Conservation (phyloP, 306 rosid species). For the Inga leiocalycina region DNA sequence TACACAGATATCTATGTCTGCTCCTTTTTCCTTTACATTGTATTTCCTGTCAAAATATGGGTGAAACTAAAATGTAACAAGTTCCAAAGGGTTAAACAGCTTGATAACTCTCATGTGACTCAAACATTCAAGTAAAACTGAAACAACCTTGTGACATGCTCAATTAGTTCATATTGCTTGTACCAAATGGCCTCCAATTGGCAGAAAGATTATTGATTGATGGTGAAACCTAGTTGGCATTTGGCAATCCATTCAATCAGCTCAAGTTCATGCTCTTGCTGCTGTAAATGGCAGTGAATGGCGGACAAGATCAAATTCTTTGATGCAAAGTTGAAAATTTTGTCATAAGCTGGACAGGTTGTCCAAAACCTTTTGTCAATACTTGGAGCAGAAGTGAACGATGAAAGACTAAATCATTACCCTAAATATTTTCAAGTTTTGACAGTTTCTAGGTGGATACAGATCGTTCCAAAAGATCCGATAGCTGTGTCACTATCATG, state of each 20-base stretch:
- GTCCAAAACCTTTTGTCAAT: not conserved
- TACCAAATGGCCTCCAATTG: not conserved
- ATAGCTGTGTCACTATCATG: not conserved
- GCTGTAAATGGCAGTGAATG: not conserved
- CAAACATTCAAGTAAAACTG: too few species aligned
- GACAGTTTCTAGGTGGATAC: not conserved
- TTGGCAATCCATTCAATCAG: not conserved
- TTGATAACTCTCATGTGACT: not conserved
- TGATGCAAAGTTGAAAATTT: not conserved
- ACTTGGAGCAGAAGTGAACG: not conserved
- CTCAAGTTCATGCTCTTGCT: not conserved
- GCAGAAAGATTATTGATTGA: not conserved
- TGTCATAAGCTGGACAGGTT: not conserved
- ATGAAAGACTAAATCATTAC: not conserved
- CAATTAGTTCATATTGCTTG: not conserved
- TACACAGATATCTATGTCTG: constrained; percentile 37
- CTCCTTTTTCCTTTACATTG: not conserved
- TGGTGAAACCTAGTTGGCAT: not conserved
- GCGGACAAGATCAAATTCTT: not conserved
- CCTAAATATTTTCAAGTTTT: not conserved
- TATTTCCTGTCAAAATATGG: not conserved
- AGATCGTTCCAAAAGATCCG: not conserved
- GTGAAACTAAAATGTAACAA: not conserved
- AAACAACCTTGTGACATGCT: not conserved
- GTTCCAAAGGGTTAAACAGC: not conserved